Percentiles rank a stretch among this genome's conserved stretches.
These are phyloP conservation scores for Rhinocladiella mackenziei DNA, from an alignment of 2,329 filamentous ascomycete species.

Conservation along the genomic window DNA sequence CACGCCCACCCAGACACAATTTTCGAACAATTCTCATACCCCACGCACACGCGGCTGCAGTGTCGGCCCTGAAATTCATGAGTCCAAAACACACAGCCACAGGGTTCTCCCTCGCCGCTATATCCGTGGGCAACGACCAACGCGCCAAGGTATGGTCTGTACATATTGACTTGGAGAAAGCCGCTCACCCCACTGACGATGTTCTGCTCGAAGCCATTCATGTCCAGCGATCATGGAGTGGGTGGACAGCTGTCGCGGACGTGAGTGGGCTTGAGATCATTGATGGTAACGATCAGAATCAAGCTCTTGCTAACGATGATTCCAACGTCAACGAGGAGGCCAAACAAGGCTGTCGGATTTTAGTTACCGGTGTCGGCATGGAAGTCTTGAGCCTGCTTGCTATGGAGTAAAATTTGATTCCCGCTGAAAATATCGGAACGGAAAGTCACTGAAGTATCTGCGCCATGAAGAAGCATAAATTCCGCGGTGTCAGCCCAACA, in stretches of 20 bases:
- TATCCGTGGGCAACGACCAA: slow-evolving; percentile 46
- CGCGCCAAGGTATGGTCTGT: slow-evolving; percentile 44
- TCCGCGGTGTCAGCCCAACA: too few relatives aligned
- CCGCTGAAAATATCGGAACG: too few relatives aligned
- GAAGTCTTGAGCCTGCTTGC: slow-evolving; percentile 19
- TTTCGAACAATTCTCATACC: slow-evolving; percentile 29
- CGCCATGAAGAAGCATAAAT: too few relatives aligned
- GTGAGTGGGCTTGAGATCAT: slow-evolving; percentile 24
- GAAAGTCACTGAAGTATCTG: too few relatives aligned
- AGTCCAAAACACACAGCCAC: slow-evolving; percentile 1
- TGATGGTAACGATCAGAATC: not conserved
- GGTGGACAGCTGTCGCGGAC: slow-evolving; percentile 29
- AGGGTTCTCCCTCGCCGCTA: slow-evolving; percentile 30
- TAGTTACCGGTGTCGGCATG: slow-evolving; percentile 28
- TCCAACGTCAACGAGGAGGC: not conserved
- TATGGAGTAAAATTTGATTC: too few relatives aligned
- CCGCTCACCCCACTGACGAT: not conserved
- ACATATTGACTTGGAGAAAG: slow-evolving; percentile 30
- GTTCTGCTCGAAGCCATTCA: slow-evolving; percentile 12
- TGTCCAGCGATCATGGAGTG: slow-evolving; percentile 13
- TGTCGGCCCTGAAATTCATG: slow-evolving; percentile 40
- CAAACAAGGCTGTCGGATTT: slow-evolving; percentile 5
- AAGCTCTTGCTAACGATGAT: not conserved
- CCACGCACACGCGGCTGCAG: slow-evolving; percentile 44
- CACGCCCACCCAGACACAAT: not conserved